phyloP scores from a whole-genome alignment of 495 filamentous ascomycete species.

The Penicillium parvum region DNA sequence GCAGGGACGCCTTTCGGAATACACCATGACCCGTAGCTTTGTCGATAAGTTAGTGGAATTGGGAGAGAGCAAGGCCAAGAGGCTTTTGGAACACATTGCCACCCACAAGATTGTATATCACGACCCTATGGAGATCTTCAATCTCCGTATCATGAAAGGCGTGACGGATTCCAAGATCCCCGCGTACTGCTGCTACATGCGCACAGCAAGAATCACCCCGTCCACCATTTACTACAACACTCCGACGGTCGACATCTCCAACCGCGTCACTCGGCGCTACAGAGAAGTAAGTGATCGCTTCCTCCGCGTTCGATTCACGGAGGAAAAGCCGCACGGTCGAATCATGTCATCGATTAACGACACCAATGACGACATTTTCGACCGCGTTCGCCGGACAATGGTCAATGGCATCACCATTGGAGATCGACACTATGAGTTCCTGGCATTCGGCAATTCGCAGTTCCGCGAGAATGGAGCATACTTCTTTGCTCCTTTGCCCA shows the following conservation, averaged over 20 bases:
- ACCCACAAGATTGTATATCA: conserved; percentile 56
- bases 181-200: conserved; percentile 65
- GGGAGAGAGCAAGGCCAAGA: conserved; percentile 38
- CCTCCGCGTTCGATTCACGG: conserved; percentile 85
- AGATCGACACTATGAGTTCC: conserved; percentile 76
- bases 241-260: conserved; percentile 79
- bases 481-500: conserved; percentile 66
- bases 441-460: conserved; percentile 94
- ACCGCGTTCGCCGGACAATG: conserved; percentile 65
- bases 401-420: conserved; percentile 78
- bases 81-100: conserved; percentile 60
- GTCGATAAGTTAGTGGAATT: conserved; percentile 55
- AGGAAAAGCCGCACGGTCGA: conserved; percentile 64
- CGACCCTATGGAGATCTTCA: conserved; percentile 73
- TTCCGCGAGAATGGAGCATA: conserved; percentile 90
- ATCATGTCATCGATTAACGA: conserved; percentile 52
- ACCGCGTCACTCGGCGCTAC: conserved; percentile 76
- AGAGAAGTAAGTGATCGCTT: conserved; percentile 69
- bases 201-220: conserved; percentile 76
- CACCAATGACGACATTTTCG: conserved; percentile 67
- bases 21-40: conserved; percentile 64
- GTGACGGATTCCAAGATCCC: conserved; percentile 53
- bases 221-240: conserved; percentile 73
- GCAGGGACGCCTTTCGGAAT: conserved; percentile 71
- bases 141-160: conserved; percentile 41